A percentile compares a stretch with the other conserved stretches of the same genome.
Conservation (phyloP, 148 eudicot genomes). For the Arctostaphylos glauca region DNA sequence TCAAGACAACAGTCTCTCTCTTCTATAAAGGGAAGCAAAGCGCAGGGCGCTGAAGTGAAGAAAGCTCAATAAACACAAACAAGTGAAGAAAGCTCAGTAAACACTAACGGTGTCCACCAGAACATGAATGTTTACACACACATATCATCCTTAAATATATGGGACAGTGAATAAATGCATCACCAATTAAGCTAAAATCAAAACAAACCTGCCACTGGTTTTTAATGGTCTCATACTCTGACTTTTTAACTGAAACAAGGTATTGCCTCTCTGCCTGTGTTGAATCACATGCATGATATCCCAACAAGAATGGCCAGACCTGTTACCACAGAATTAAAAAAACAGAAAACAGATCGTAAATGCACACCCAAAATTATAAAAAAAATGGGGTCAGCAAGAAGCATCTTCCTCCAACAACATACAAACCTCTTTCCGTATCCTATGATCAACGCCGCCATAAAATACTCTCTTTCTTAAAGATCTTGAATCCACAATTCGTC, state of each 20-base stretch:
- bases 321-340: slow-evolving; percentile 23
- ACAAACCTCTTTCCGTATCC: slow-evolving; percentile 76
- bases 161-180: background rate
- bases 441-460: slow-evolving; percentile 81
- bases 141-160: background rate
- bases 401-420: slow-evolving; percentile 2
- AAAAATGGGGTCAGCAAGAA: background rate
- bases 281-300: slow-evolving; percentile 71
- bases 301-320: slow-evolving; percentile 91
- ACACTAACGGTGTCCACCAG: background rate
- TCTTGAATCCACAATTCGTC: slow-evolving; percentile 62
- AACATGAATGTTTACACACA: background rate
- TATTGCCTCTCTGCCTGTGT: slow-evolving; percentile 92
- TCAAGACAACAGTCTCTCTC: too few relatives aligned
- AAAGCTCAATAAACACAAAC: too few relatives aligned
- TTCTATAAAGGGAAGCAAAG: too few relatives aligned
- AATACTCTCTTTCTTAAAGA: slow-evolving; percentile 81
- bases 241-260: slow-evolving; percentile 57
- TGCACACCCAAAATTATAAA: background rate
- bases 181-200: background rate
- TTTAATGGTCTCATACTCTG: slow-evolving; percentile 79
- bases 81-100: too few relatives aligned
- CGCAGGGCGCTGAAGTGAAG: too few relatives aligned
- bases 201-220: slow-evolving; percentile 88
- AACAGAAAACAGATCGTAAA: slow-evolving; percentile 1